These are phyloP conservation scores for Sporopachydermia lactativora DNA, from an alignment of 805 yeast genomes.

Conservation along the genomic window DNA sequence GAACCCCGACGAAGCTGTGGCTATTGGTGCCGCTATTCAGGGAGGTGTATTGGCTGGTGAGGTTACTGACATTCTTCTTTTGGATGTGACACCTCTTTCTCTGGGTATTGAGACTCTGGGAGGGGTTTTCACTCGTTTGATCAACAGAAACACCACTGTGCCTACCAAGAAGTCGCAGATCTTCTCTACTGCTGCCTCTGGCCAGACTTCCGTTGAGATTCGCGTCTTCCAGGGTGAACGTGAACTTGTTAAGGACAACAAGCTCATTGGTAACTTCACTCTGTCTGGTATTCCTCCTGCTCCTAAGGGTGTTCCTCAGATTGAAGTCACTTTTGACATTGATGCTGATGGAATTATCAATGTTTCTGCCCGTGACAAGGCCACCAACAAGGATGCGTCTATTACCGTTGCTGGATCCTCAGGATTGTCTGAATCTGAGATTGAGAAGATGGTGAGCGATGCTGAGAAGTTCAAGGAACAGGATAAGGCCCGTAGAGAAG, in stretches of 20 bases:
- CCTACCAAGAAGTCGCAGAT: slow-evolving; percentile 95
- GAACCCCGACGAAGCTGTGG: slow-evolving; percentile 91
- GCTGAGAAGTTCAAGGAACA: slow-evolving; percentile 82
- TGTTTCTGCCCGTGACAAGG: slow-evolving; percentile 89
- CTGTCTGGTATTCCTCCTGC: slow-evolving; percentile 92
- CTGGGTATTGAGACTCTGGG: slow-evolving; percentile 97
- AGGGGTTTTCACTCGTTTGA: slow-evolving; percentile 89
- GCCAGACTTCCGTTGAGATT: slow-evolving; percentile 93
- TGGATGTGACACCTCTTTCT: slow-evolving; percentile 83
- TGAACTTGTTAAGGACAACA: slow-evolving; percentile 95
- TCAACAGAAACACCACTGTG: slow-evolving; percentile 88
- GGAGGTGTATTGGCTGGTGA: slow-evolving; percentile 95
- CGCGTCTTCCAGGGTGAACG: slow-evolving; percentile 99
- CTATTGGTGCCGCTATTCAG: slow-evolving; percentile 95
- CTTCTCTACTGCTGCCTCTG: slow-evolving; percentile 92
- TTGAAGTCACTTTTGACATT: slow-evolving; percentile 89
- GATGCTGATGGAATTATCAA: slow-evolving; percentile 97
- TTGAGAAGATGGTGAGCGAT: slow-evolving; percentile 81
- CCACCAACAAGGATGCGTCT: slow-evolving; percentile 84
- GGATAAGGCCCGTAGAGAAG: slow-evolving; percentile 75
- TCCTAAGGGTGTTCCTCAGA: slow-evolving; percentile 90
- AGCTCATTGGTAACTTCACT: slow-evolving; percentile 93
- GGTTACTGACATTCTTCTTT: slow-evolving; percentile 78
- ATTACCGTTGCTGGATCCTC: slow-evolving; percentile 95
- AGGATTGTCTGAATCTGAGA: slow-evolving; percentile 80